These are phyloP conservation scores for Delitschia confertaspora DNA, from an alignment of 495 filamentous ascomycete species.

Conservation along the genomic window DNA sequence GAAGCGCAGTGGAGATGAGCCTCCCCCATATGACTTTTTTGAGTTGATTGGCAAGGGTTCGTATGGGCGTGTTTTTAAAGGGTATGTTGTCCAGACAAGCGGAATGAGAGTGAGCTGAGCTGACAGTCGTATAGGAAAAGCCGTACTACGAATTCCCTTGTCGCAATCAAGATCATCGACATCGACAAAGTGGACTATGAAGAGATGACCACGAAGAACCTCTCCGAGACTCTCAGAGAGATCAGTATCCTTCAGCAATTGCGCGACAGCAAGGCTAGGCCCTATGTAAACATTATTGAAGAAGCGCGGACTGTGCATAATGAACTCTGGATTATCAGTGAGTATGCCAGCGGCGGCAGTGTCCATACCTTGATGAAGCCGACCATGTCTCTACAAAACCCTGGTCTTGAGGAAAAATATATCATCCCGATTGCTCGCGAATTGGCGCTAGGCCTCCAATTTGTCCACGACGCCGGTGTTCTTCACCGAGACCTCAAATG, in stretches of 20 bases:
- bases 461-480: constrained; percentile 83
- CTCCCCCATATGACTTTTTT: constrained; percentile 62
- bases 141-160: constrained; percentile 51
- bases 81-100: constrained; percentile 35
- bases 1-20: constrained; percentile 29
- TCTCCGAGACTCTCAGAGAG: constrained; percentile 81
- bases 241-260: constrained; percentile 77
- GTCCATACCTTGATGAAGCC: constrained; percentile 71
- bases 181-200: constrained; percentile 78
- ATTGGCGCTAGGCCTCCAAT: constrained; percentile 71
- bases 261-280: constrained; percentile 72
- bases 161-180: constrained; percentile 93
- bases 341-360: constrained; percentile 92
- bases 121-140: constrained; percentile 35
- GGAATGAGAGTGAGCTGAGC: neutral
- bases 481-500: constrained; percentile 96
- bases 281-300: constrained; percentile 75
- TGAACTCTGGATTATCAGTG: constrained; percentile 90
- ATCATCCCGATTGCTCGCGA: constrained; percentile 86
- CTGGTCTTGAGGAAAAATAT: constrained; percentile 69
- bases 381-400: constrained; percentile 8
- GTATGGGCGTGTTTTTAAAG: constrained; percentile 91
- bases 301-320: constrained; percentile 80
- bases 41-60: constrained; percentile 95
- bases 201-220: constrained; percentile 63